Conservation (phyloP, 805 yeast species). For the Candida nitratophila region DNA sequence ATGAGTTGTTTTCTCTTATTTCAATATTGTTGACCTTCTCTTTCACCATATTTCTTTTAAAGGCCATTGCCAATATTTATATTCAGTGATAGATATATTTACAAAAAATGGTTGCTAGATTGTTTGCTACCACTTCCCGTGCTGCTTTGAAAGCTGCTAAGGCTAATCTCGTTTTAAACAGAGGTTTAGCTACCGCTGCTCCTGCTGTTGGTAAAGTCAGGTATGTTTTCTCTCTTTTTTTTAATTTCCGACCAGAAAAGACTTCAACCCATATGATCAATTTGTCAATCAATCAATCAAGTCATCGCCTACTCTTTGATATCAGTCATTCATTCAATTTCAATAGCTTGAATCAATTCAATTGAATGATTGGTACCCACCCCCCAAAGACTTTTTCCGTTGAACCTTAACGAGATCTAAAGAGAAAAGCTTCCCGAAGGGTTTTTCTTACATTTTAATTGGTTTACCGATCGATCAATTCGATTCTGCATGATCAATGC, state of each 20-base stretch:
- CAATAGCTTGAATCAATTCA: too few relatives aligned
- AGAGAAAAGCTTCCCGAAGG: too few relatives aligned
- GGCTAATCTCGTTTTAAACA: conserved; percentile 69
- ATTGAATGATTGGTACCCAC: not conserved
- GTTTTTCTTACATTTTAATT: too few relatives aligned
- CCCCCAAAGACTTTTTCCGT: not conserved
- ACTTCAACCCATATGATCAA: conserved; percentile 2
- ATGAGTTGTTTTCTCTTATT: not conserved
- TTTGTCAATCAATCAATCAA: not conserved
- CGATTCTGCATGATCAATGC: not conserved
- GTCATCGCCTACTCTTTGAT: not conserved
- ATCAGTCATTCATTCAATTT: not conserved
- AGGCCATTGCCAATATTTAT: not conserved
- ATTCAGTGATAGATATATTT: not conserved
- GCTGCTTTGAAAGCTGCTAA: conserved; percentile 85
- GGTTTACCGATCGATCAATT: not conserved
- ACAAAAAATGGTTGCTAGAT: conserved; percentile 38
- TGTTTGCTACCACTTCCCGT: conserved; percentile 64
- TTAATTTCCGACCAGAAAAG: not conserved
- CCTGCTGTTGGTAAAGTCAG: conserved; percentile 78
- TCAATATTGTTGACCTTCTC: not conserved
- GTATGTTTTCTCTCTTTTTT: conserved; percentile 41
- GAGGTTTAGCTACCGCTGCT: conserved; percentile 75
- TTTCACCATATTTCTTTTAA: not conserved
- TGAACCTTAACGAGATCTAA: not conserved